A percentile compares a stretch with the other conserved stretches of the same genome.
Evolutionary conservation across 2,329 filamentous ascomycete species (phyloP).

Genomic region (Salinomyces thailandicus): DNA sequence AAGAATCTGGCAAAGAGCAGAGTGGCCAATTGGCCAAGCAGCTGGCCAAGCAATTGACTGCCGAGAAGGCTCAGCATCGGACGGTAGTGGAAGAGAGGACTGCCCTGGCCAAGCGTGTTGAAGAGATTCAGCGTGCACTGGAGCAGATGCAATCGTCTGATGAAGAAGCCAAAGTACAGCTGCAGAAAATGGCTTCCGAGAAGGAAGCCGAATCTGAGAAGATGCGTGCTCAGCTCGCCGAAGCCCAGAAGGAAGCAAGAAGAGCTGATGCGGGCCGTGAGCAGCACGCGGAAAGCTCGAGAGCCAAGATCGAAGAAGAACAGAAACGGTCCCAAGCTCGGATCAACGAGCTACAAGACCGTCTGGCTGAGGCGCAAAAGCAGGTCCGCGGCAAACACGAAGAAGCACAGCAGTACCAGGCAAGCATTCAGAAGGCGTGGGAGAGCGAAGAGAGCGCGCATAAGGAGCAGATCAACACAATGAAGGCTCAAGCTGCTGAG

Average conservation of each 20-base stretch:
- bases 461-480: no score
- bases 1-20: neutral
- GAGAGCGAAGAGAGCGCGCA: slow-evolving; percentile 2
- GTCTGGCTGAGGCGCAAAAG: slow-evolving; percentile 4
- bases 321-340: slow-evolving; percentile 1
- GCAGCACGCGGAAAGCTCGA: slow-evolving; percentile 2
- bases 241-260: slow-evolving; percentile 3
- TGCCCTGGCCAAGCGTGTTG: slow-evolving; percentile 4
- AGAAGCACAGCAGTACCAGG: no score
- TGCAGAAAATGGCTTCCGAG: no score
- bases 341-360: slow-evolving; percentile 2
- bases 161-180: neutral
- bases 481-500: no score
- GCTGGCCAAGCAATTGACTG: slow-evolving; percentile 1
- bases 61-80: slow-evolving; percentile 1
- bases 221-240: neutral
- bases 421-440: slow-evolving; percentile 5
- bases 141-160: neutral
- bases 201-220: slow-evolving; percentile 4
- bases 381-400: no score
- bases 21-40: slow-evolving; percentile 2
- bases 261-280: slow-evolving; percentile 3
- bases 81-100: slow-evolving; percentile 2
- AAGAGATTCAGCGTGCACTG: slow-evolving; percentile 3
- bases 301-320: slow-evolving; percentile 3